Evolutionary conservation across 768 basidiomycete genomes (phyloP).

Genomic region (Phylloporus sp.): DNA sequence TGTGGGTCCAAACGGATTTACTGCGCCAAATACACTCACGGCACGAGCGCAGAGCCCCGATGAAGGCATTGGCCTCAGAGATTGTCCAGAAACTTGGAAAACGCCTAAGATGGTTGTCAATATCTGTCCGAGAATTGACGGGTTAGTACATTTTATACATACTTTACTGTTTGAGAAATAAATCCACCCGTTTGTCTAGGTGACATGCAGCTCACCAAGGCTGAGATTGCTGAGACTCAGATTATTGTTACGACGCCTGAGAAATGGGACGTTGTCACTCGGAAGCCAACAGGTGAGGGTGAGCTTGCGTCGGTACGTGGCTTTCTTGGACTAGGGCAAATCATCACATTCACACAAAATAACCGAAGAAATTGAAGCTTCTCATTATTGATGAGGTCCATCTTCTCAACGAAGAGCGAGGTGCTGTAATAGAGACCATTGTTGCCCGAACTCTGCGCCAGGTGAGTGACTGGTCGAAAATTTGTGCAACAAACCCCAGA

Average conservation of each 20-base stretch:
- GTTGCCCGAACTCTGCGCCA: constrained; percentile 93
- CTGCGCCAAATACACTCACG: not conserved
- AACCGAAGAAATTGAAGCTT: constrained; percentile 75
- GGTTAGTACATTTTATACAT: constrained; percentile 40
- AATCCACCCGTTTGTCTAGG: constrained; percentile 32
- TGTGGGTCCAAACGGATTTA: constrained; percentile 45
- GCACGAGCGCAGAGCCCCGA: constrained; percentile 66
- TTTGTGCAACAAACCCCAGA: not conserved
- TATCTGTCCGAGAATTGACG: constrained; percentile 87
- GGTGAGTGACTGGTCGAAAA: constrained; percentile 35
- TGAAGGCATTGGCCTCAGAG: constrained; percentile 97
- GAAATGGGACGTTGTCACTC: constrained; percentile 99
- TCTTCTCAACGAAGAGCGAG: constrained; percentile 94
- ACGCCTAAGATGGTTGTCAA: constrained; percentile 82
- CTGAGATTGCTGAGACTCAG: constrained; percentile 92
- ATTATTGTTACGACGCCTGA: constrained; percentile 99
- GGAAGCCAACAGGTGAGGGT: constrained; percentile 95
- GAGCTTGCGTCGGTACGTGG: constrained; percentile 83
- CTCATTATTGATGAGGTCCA: constrained; percentile 98
- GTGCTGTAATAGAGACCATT: constrained; percentile 97
- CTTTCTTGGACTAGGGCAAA: not conserved
- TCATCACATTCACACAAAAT: not conserved
- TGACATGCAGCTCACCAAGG: constrained; percentile 96
- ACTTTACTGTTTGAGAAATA: not conserved
- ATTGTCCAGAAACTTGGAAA: constrained; percentile 92